Conservation (phyloP, 441 rosid genomes). For the Gossypium aridum region DNA sequence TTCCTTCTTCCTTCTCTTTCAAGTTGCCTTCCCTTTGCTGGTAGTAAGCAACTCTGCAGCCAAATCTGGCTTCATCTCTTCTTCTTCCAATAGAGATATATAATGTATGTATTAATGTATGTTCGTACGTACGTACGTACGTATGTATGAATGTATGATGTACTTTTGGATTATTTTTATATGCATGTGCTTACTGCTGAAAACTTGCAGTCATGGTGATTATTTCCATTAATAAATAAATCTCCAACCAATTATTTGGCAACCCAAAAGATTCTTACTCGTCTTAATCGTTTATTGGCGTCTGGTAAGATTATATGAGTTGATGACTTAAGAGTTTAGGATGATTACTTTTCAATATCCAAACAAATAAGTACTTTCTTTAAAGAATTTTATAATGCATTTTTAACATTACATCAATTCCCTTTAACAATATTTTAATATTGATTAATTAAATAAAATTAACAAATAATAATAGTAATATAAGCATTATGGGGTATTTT, state of each 20-base stretch:
- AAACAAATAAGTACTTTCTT: no score
- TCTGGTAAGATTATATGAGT: no score
- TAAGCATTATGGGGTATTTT: no score
- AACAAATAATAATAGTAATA: no score
- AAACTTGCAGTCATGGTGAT: neutral
- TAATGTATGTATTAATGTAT: neutral
- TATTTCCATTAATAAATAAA: neutral
- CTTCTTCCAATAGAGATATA: neutral
- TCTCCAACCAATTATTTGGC: neutral
- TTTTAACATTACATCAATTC: no score
- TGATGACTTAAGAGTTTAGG: no score
- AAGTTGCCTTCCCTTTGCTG: constrained; percentile 81
- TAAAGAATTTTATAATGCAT: no score
- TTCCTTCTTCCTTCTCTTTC: constrained; percentile 68
- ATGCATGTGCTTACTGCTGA: constrained; percentile 8
- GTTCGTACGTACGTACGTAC: neutral
- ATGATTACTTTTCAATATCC: no score
- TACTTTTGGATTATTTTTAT: neutral
- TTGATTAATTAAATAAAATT: no score
- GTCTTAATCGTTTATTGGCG: no score
- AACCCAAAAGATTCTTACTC: no score
- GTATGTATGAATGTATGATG: constrained; percentile 1
- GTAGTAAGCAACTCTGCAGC: constrained; percentile 37
- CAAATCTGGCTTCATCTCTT: neutral
- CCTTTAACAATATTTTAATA: no score